phyloP scores from a whole-genome alignment of 1,139 yeast genomes.

The Entelexis sorbosivorans region DNA sequence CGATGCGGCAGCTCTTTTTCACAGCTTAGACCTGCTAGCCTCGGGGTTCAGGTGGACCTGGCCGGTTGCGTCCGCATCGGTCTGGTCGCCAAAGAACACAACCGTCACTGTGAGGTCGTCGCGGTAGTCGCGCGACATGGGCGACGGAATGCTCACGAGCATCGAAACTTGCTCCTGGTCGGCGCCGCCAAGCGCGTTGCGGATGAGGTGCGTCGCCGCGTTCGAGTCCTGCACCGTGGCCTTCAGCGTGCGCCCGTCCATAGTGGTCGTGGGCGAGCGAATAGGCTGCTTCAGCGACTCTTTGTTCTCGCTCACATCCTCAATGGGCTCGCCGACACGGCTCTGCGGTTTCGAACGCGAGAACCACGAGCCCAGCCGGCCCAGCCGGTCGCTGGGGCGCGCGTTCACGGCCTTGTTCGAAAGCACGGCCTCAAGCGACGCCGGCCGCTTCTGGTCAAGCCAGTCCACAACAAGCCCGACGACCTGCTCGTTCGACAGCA shows the following conservation, averaged over 20 bases:
- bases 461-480: conserved; percentile 87
- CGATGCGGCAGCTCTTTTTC: background rate
- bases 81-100: conserved; percentile 49
- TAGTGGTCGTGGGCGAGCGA: conserved; percentile 35
- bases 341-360: conserved; percentile 8
- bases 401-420: conserved; percentile 6
- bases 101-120: conserved; percentile 96
- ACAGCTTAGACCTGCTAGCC: conserved; percentile 23
- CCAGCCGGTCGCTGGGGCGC: conserved; percentile 9
- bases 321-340: conserved; percentile 21
- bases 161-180: conserved; percentile 84
- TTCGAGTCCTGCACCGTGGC: conserved; percentile 64
- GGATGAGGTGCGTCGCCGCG: conserved; percentile 81
- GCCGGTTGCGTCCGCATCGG: conserved; percentile 23
- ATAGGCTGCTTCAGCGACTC: conserved; percentile 48
- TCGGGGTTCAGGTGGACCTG: conserved; percentile 27
- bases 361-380: conserved; percentile 19
- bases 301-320: conserved; percentile 34
- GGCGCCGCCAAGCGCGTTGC: conserved; percentile 86
- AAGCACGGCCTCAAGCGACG: conserved; percentile 26
- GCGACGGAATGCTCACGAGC: conserved; percentile 85
- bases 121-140: conserved; percentile 81
- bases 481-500: conserved; percentile 84
- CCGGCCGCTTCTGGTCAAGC: conserved; percentile 69
- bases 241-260: conserved; percentile 45